These are phyloP conservation scores for Borealophlyctis nickersoniae DNA, from an alignment of 192 early-diverging fungal genomes.

Conservation along the genomic window DNA sequence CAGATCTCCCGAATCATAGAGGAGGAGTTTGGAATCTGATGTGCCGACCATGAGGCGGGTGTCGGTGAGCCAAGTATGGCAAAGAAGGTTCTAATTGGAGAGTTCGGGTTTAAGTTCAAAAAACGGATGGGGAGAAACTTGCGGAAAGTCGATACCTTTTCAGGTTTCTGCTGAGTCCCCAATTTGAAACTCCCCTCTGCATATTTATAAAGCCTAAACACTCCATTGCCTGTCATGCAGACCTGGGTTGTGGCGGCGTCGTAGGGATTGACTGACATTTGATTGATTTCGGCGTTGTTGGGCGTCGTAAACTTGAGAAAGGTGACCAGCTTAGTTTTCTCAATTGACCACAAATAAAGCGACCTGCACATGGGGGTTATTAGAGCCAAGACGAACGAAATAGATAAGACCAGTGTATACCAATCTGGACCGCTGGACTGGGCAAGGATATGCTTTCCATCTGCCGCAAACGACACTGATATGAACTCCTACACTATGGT, in stretches of 20 bases:
- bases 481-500: background rate
- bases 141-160: conserved; percentile 32
- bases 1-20: conserved; percentile 54
- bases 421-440: conserved; percentile 33
- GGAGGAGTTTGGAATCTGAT: conserved; percentile 45
- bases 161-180: conserved; percentile 41
- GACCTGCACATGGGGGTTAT: too few relatives aligned
- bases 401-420: too few relatives aligned
- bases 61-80: conserved; percentile 49
- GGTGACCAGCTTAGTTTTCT: conserved; percentile 45
- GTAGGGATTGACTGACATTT: conserved; percentile 49
- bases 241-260: conserved; percentile 38
- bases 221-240: conserved; percentile 41
- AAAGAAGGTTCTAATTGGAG: conserved; percentile 40
- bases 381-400: too few relatives aligned
- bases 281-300: conserved; percentile 36
- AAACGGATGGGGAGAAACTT: background rate
- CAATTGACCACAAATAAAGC: conserved; percentile 50
- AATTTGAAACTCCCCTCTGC: conserved; percentile 48
- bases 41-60: conserved; percentile 47
- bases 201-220: conserved; percentile 46
- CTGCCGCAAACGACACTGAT: background rate
- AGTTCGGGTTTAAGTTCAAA: too few relatives aligned
- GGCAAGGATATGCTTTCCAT: background rate
- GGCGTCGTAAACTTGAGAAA: conserved; percentile 36